Conservation (phyloP, 2,329 filamentous ascomycete genomes). For the Ophiostoma fasciatum region DNA sequence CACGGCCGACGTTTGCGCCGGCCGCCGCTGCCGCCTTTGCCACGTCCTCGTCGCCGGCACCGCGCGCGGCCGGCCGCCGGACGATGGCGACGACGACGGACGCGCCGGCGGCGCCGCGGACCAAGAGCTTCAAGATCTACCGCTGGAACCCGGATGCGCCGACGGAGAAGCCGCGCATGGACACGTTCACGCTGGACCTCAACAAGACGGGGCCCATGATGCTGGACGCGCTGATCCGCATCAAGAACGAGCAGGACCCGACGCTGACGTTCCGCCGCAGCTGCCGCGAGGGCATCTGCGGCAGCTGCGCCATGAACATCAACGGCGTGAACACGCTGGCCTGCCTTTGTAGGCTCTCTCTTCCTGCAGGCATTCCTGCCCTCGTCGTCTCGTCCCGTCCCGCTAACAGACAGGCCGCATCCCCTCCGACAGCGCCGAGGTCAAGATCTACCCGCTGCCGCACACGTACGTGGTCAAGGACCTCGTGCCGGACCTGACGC, state of each 20-base stretch:
- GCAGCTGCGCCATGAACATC: constrained; percentile 99
- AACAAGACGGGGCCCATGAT: constrained; percentile 99
- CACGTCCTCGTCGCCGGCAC: constrained; percentile 20
- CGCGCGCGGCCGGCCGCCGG: constrained; percentile 23
- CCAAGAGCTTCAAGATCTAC: constrained; percentile 98
- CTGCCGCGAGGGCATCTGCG: constrained; percentile 96
- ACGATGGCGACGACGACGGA: constrained; percentile 38
- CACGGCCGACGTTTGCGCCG: constrained; percentile 6
- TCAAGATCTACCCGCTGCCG: constrained; percentile 93
- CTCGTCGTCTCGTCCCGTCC: background rate
- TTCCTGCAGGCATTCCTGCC: background rate
- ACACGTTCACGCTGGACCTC: constrained; percentile 84
- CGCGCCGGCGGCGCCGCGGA: constrained; percentile 35
- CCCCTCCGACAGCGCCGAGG: constrained; percentile 68
- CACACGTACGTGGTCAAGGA: constrained; percentile 99
- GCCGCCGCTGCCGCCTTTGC: constrained; percentile 9
- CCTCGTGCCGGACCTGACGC: constrained; percentile 89
- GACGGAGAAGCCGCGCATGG: constrained; percentile 85
- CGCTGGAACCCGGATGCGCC: constrained; percentile 94
- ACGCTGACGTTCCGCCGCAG: constrained; percentile 91
- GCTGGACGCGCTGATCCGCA: constrained; percentile 87
- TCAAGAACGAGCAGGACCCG: constrained; percentile 98
- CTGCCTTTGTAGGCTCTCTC: constrained; percentile 70
- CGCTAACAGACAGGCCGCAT: constrained; percentile 58
- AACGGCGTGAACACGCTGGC: constrained; percentile 96